These are phyloP conservation scores for Orbilia oligospora DNA, from an alignment of 2,329 filamentous ascomycete genomes.

Conservation along the genomic window DNA sequence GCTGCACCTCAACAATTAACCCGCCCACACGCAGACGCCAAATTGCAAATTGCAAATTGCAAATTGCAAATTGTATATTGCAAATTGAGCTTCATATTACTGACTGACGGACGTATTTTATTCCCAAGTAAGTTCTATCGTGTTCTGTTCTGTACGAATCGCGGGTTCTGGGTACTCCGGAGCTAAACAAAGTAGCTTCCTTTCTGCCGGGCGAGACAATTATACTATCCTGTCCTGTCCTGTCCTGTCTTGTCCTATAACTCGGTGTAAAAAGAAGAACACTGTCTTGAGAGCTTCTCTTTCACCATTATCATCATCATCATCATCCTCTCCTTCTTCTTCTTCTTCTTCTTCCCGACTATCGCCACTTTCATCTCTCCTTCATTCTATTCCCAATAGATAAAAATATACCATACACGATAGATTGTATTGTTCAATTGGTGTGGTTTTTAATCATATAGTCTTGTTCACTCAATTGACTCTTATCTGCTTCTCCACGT, in stretches of 20 bases:
- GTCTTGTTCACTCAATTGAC: constrained; percentile 20
- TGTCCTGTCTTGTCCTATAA: too few relatives aligned
- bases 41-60: constrained; percentile 12
- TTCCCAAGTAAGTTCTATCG: neutral
- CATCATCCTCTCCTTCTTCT: constrained; percentile 12
- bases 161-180: neutral
- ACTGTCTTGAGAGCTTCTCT: constrained; percentile 3
- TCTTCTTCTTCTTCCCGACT: neutral
- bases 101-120: too few relatives aligned
- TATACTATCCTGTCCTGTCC: too few relatives aligned
- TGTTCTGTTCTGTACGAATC: too few relatives aligned
- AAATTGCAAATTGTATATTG: too few relatives aligned
- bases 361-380: neutral
- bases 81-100: neutral
- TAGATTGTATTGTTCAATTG: constrained; percentile 5
- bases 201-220: constrained; percentile 66
- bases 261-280: neutral
- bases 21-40: constrained; percentile 26
- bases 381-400: constrained; percentile 3
- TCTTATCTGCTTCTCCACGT: constrained; percentile 64
- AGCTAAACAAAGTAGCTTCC: constrained; percentile 59
- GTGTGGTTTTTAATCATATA: too few relatives aligned
- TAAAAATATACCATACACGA: constrained; percentile 5
- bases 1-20: constrained; percentile 15
- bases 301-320: neutral